These are phyloP conservation scores for Ceratobasidium papillatum DNA, from an alignment of 1,284 basidiomycete species.

Conservation along the genomic window DNA sequence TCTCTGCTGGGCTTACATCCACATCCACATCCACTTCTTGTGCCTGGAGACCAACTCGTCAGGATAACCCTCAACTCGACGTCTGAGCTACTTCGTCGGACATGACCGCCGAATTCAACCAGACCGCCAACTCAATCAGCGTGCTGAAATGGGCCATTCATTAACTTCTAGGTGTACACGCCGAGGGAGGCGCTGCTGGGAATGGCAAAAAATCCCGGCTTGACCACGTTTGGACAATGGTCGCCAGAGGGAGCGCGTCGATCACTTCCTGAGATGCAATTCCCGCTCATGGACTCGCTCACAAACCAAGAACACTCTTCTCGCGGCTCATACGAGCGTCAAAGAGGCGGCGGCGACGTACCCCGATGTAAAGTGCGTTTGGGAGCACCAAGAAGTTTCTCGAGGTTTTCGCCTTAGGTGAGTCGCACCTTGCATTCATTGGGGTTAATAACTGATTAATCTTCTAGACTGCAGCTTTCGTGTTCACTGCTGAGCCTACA, in stretches of 20 bases:
- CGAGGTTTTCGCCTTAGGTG: constrained; percentile 62
- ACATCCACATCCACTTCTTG: constrained; percentile 97
- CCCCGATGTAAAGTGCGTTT: constrained; percentile 96
- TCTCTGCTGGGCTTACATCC: constrained; percentile 96
- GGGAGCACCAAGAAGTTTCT: constrained; percentile 92
- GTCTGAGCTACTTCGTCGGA: constrained; percentile 95
- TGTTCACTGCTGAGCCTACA: constrained; percentile 98
- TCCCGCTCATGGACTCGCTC: too few relatives aligned
- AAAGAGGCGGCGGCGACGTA: constrained; percentile 95
- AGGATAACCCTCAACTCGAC: constrained; percentile 78
- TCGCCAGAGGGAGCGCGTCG: too few relatives aligned
- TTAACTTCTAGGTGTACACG: too few relatives aligned
- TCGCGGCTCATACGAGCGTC: constrained; percentile 96
- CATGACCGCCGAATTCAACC: constrained; percentile 99
- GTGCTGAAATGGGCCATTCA: too few relatives aligned
- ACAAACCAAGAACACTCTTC: constrained; percentile 98
- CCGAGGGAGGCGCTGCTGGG: too few relatives aligned
- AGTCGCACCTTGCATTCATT: background rate
- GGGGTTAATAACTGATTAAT: constrained; percentile 46
- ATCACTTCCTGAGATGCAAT: too few relatives aligned
- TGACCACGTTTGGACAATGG: too few relatives aligned
- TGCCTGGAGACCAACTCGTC: constrained; percentile 99
- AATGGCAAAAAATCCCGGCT: too few relatives aligned
- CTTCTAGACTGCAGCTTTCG: constrained; percentile 78
- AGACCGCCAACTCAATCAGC: constrained; percentile 97